Evolutionary conservation across 257 asterid genomes (phyloP).

Genomic region (Galeopsis tetrahit): DNA sequence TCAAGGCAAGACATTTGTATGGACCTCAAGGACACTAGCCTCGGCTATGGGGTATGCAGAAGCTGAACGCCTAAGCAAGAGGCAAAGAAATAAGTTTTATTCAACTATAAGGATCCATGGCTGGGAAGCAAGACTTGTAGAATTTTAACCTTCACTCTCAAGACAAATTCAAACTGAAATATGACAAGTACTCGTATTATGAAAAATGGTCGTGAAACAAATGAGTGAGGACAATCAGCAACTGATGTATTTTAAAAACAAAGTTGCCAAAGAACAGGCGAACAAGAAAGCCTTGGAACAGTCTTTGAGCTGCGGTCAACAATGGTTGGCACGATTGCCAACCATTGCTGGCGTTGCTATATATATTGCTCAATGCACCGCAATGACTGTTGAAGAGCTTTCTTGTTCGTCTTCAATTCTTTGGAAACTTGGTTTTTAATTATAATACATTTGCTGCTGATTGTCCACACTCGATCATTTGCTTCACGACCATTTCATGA

Average conservation of each 20-base stretch:
- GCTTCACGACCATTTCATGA: slow-evolving; percentile 23
- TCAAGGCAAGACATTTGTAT: slow-evolving; percentile 54
- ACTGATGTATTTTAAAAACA: slow-evolving; percentile 50
- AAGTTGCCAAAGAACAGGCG: slow-evolving; percentile 50
- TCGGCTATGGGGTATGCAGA: slow-evolving; percentile 59
- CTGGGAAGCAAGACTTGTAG: too few relatives aligned
- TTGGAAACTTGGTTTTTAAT: too few relatives aligned
- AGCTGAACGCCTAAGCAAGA: slow-evolving; percentile 61
- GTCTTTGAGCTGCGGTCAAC: slow-evolving; percentile 46
- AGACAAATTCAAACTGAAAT: slow-evolving; percentile 72
- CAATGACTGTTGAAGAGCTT: too few relatives aligned
- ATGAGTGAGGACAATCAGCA: slow-evolving; percentile 81
- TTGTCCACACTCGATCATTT: slow-evolving; percentile 60
- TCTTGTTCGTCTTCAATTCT: background rate
- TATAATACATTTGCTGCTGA: too few relatives aligned
- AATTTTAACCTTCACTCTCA: background rate
- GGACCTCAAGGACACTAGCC: slow-evolving; percentile 70
- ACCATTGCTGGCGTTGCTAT: too few relatives aligned
- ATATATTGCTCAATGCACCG: background rate
- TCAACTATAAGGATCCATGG: too few relatives aligned
- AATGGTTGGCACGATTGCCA: slow-evolving; percentile 34
- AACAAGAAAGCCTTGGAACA: slow-evolving; percentile 59
- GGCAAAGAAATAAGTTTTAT: slow-evolving; percentile 36
- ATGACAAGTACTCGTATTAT: slow-evolving; percentile 54
- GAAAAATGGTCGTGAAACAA: slow-evolving; percentile 59